Base-by-base conservation (phyloP, 495 filamentous ascomycete genomes). In the Lasiosphaeris hirsuta region DNA sequence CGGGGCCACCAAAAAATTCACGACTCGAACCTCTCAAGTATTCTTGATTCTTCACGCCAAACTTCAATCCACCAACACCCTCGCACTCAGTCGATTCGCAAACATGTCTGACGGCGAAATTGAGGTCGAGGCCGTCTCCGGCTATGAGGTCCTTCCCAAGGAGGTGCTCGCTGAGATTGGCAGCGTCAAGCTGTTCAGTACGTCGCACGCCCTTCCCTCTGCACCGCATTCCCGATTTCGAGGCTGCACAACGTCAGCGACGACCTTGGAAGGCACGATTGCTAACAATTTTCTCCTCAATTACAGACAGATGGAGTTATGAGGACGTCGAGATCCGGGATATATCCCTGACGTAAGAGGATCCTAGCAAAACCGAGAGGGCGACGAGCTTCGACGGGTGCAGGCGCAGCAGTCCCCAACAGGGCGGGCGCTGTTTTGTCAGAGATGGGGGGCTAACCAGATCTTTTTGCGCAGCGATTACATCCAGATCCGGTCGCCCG, bases 261-360 rank as follows among this genome's bases (percentile, higher is more conserved):
- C 23, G 49, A 62, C 38, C 50, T 48, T 44, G 18, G 23, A 30
- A 30, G 23, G 5, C 23, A 5, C 23, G 23, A 30, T 53, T 43
- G 53, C 72, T 73, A 60, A 77, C 65, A 58, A 56, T 43, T 8
- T 50, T 43, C 43, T 49, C 40, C 45, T 51, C 47, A 64, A 54
- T 66, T 64, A 42, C 60, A 72, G 69, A 69, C 68, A 67, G 62
- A 62, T 79, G 78, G 83, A 92, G 85, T 78, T 99, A 97, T 80
- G 95, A 97, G 76, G 93, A 97, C 86, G 95, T 99, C 68, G 94
- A 99, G 83, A 94, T 97, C 75, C 84, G 94, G 68, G 94, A 99
- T 73, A 97, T 99, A 80, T 97, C 95, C 61, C 84, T 99, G 81
- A 97, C 94, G 94, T 98, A 92, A 85, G 93, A 72, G 57, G 53